Percentiles rank a stretch among this genome's conserved stretches.
Conservation (phyloP, 345 rosid species). For the Noccaea caerulescens region DNA sequence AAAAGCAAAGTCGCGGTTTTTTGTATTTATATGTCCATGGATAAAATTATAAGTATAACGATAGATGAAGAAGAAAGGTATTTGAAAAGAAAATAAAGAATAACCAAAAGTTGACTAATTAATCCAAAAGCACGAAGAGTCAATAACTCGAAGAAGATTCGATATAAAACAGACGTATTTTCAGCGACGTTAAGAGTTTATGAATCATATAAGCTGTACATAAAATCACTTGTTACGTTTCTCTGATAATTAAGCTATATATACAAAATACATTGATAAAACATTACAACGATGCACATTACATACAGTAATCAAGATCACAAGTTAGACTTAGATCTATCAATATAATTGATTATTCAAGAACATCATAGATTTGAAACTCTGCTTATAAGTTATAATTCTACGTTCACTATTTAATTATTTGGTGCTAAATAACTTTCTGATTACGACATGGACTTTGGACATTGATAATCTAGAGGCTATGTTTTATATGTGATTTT, state of each 20-base stretch:
- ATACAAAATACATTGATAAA: not conserved
- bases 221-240: not conserved
- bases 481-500: constrained; percentile 10
- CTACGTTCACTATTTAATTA: not conserved
- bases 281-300: not conserved
- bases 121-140: constrained; percentile 25
- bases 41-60: not conserved
- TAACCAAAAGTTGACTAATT: constrained; percentile 18
- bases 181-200: not conserved
- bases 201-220: not conserved
- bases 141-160: constrained; percentile 10
- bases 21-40: constrained; percentile 28
- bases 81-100: not conserved
- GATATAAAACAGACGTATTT: not conserved
- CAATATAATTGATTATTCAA: constrained; percentile 11
- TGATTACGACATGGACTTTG: constrained; percentile 28
- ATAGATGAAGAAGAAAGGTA: constrained; percentile 4
- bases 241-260: not conserved
- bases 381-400: not conserved
- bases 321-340: not conserved
- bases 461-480: constrained; percentile 2
- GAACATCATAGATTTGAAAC: constrained; percentile 9
- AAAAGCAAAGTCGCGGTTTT: constrained; percentile 37
- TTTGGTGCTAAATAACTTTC: constrained; percentile 7
- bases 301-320: not conserved